These are phyloP conservation scores for Aspergillus glaucus DNA, from an alignment of 2,329 filamentous ascomycete genomes.

Conservation along the genomic window DNA sequence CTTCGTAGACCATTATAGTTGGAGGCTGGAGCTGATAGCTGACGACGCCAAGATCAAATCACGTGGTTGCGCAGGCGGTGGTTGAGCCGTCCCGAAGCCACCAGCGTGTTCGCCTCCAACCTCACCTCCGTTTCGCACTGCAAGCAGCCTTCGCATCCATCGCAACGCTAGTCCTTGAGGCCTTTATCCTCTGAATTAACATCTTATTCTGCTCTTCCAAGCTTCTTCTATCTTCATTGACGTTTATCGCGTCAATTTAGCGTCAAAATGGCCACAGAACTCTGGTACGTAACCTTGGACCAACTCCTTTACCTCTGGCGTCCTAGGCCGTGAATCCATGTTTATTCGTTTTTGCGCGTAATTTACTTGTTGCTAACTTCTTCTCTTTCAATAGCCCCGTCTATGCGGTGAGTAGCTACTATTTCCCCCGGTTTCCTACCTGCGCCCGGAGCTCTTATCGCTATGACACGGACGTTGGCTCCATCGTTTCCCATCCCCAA, in stretches of 20 bases:
- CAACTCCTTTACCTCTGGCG: conserved; percentile 22
- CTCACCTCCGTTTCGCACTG: conserved; percentile 22
- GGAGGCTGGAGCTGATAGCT: not conserved
- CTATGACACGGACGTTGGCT: conserved; percentile 2
- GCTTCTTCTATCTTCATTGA: conserved; percentile 10
- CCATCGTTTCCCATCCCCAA: not conserved
- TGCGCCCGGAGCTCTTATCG: not conserved
- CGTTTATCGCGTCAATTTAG: conserved; percentile 11
- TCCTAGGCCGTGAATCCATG: conserved; percentile 26
- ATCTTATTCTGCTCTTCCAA: conserved; percentile 10
- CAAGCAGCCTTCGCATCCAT: conserved; percentile 22
- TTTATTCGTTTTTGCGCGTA: not conserved
- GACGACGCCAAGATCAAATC: conserved; percentile 21
- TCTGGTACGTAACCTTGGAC: conserved; percentile 62
- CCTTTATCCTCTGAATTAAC: conserved; percentile 14
- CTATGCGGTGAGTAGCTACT: conserved; percentile 79
- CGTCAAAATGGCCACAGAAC: conserved; percentile 67
- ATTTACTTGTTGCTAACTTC: conserved; percentile 14
- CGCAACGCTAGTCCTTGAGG: conserved; percentile 20
- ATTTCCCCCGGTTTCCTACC: not conserved
- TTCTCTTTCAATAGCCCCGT: conserved; percentile 63
- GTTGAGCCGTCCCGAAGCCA: conserved; percentile 19
- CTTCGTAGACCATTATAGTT: not conserved
- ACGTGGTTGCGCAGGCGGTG: conserved; percentile 25
- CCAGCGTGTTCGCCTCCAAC: conserved; percentile 32